Evolutionary conservation across 2,329 filamentous ascomycete species (phyloP).

Genomic region (Dactylella cylindrospora): DNA sequence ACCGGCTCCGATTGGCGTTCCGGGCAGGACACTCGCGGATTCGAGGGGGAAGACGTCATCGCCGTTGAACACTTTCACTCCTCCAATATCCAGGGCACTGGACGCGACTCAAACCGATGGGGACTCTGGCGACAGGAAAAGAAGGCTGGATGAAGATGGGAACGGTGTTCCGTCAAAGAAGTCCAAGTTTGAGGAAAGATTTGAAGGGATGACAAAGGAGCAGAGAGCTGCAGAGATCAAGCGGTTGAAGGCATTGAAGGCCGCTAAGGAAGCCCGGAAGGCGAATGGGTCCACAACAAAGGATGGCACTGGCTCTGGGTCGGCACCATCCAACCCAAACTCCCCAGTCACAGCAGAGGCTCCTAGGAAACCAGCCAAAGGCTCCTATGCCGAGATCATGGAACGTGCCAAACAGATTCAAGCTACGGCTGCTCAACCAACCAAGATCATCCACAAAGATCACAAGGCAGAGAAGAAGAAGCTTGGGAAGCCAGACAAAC

Average conservation of each 20-base stretch:
- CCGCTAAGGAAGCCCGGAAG: constrained; percentile 31
- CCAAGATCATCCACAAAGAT: constrained; percentile 43
- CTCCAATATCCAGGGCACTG: constrained; percentile 37
- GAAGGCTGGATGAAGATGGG: constrained; percentile 34
- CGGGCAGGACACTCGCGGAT: constrained; percentile 16
- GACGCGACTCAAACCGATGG: constrained; percentile 22
- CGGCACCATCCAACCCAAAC: constrained; percentile 38
- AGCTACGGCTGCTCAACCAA: constrained; percentile 13
- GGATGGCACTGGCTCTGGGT: constrained; percentile 41
- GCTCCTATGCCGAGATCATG: constrained; percentile 41
- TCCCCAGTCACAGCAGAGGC: constrained; percentile 37
- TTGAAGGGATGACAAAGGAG: constrained; percentile 45
- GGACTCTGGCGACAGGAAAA: constrained; percentile 29
- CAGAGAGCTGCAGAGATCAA: constrained; percentile 41
- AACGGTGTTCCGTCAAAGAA: constrained; percentile 42
- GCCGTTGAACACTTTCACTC: constrained; percentile 38
- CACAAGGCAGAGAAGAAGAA: constrained; percentile 39
- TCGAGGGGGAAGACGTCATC: constrained; percentile 22
- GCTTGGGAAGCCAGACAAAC: constrained; percentile 28
- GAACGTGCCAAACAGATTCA: constrained; percentile 40
- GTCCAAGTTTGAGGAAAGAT: constrained; percentile 43
- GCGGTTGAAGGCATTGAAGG: constrained; percentile 39
- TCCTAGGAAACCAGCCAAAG: constrained; percentile 27
- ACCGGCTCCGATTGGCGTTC: constrained; percentile 40
- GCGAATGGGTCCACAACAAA: constrained; percentile 9